phyloP scores from a whole-genome alignment of 1,284 basidiomycete genomes.

The Malassezia restricta region DNA sequence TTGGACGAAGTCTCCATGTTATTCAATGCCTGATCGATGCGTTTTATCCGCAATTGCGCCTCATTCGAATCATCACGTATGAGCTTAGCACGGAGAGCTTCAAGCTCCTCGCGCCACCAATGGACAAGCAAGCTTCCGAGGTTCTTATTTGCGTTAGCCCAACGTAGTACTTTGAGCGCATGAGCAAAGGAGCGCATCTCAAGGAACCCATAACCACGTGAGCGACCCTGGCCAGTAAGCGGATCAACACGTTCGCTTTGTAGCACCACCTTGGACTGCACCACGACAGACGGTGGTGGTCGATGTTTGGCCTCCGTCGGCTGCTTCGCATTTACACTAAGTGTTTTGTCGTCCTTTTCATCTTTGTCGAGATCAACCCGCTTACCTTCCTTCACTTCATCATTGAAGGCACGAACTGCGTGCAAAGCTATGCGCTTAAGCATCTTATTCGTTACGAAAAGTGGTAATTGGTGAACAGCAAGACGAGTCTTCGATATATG shows the following conservation, averaged over 20 bases:
- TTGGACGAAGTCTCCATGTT: slow-evolving; percentile 25
- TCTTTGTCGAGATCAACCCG: slow-evolving; percentile 60
- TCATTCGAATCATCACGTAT: slow-evolving; percentile 17
- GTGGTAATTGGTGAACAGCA: slow-evolving; percentile 78
- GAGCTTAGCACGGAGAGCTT: slow-evolving; percentile 21
- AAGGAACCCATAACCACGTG: slow-evolving; percentile 88
- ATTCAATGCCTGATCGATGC: slow-evolving; percentile 22
- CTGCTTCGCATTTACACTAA: slow-evolving; percentile 19
- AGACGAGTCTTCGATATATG: slow-evolving; percentile 89
- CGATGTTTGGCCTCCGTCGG: slow-evolving; percentile 41
- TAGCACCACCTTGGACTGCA: slow-evolving; percentile 79
- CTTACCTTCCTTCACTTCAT: slow-evolving; percentile 60
- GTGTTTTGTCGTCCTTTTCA: slow-evolving; percentile 54
- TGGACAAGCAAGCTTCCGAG: slow-evolving; percentile 23
- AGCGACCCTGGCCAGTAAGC: slow-evolving; percentile 69
- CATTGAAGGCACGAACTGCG: slow-evolving; percentile 65
- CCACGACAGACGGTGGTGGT: slow-evolving; percentile 54
- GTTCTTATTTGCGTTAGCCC: slow-evolving; percentile 72
- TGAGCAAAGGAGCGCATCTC: slow-evolving; percentile 79
- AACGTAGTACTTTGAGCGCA: slow-evolving; percentile 77
- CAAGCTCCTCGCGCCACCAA: slow-evolving; percentile 38
- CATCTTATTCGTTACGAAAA: slow-evolving; percentile 75
- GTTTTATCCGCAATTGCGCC: slow-evolving; percentile 22
- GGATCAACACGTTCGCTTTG: slow-evolving; percentile 75
- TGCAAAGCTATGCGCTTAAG: slow-evolving; percentile 77